Evolutionary conservation across 1,139 yeast genomes (phyloP).

Genomic region (Yamadazyma buinensis): DNA sequence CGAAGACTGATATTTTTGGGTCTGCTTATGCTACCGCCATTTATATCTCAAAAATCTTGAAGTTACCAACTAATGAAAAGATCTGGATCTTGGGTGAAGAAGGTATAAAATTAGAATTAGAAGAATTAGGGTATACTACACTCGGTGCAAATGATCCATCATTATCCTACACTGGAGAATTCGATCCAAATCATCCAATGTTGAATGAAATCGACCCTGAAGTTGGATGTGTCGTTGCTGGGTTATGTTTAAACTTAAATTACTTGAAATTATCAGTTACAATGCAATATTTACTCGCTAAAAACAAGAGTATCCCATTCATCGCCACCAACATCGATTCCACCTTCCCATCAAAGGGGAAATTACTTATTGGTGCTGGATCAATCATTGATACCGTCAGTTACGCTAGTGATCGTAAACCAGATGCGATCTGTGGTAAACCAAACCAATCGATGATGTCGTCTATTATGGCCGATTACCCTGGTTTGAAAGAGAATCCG

Average conservation of each 20-base stretch:
- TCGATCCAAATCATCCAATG: slow-evolving; percentile 30
- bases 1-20: slow-evolving; percentile 78
- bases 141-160: slow-evolving; percentile 40
- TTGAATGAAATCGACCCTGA: slow-evolving; percentile 53
- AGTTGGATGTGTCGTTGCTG: slow-evolving; percentile 89
- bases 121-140: slow-evolving; percentile 39
- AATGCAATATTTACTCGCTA: slow-evolving; percentile 64
- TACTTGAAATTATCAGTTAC: slow-evolving; percentile 81
- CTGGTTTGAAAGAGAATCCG: slow-evolving; percentile 46
- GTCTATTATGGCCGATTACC: slow-evolving; percentile 70
- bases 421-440: slow-evolving; percentile 76
- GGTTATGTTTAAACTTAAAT: slow-evolving; percentile 71
- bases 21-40: slow-evolving; percentile 91
- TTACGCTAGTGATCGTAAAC: slow-evolving; percentile 67
- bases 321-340: slow-evolving; percentile 96
- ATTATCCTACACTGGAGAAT: slow-evolving; percentile 27
- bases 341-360: slow-evolving; percentile 87
- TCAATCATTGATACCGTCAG: slow-evolving; percentile 81
- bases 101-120: slow-evolving; percentile 42
- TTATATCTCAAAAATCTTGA: slow-evolving; percentile 71
- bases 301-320: slow-evolving; percentile 64
- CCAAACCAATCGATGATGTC: slow-evolving; percentile 91
- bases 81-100: slow-evolving; percentile 47
- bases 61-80: slow-evolving; percentile 58
- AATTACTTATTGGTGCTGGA: slow-evolving; percentile 91